These are phyloP conservation scores for Cystobasidium ongulense DNA, from an alignment of 768 basidiomycete genomes.

Conservation along the genomic window DNA sequence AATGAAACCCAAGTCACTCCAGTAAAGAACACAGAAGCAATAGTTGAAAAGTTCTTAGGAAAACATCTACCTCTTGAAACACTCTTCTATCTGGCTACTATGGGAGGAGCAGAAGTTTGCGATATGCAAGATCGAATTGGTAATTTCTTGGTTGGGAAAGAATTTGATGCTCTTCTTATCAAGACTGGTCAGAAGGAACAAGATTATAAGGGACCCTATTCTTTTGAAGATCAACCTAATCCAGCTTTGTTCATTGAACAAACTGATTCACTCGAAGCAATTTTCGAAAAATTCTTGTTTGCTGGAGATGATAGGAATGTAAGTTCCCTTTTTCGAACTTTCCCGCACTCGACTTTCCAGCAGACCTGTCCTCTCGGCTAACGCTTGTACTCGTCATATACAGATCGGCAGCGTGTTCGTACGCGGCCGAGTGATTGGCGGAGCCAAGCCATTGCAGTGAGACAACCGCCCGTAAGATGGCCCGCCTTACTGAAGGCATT, in stretches of 20 bases:
- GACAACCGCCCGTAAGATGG: too few relatives aligned
- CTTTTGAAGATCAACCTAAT: slow-evolving; percentile 31
- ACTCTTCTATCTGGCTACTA: slow-evolving; percentile 79
- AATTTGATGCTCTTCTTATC: slow-evolving; percentile 80
- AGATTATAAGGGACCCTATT: slow-evolving; percentile 23
- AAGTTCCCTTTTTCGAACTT: too few relatives aligned
- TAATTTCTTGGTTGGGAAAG: slow-evolving; percentile 69
- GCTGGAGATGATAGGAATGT: slow-evolving; percentile 65
- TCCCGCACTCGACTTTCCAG: too few relatives aligned
- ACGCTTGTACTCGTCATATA: not conserved
- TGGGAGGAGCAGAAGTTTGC: slow-evolving; percentile 82
- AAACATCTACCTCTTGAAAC: slow-evolving; percentile 63
- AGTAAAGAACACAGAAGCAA: not conserved
- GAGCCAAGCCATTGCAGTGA: slow-evolving; percentile 44
- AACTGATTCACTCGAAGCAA: slow-evolving; percentile 49
- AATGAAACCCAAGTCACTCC: slow-evolving; percentile 16
- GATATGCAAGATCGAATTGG: slow-evolving; percentile 61
- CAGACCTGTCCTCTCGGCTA: too few relatives aligned
- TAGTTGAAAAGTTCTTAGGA: slow-evolving; percentile 34
- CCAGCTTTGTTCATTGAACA: slow-evolving; percentile 42
- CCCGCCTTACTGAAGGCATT: too few relatives aligned
- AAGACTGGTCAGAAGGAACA: slow-evolving; percentile 48
- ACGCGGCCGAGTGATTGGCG: slow-evolving; percentile 69
- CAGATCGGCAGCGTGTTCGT: slow-evolving; percentile 68
- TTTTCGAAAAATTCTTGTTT: slow-evolving; percentile 77